phyloP scores from a whole-genome alignment of 2,329 filamentous ascomycete genomes.

The Penicillium sp. region DNA sequence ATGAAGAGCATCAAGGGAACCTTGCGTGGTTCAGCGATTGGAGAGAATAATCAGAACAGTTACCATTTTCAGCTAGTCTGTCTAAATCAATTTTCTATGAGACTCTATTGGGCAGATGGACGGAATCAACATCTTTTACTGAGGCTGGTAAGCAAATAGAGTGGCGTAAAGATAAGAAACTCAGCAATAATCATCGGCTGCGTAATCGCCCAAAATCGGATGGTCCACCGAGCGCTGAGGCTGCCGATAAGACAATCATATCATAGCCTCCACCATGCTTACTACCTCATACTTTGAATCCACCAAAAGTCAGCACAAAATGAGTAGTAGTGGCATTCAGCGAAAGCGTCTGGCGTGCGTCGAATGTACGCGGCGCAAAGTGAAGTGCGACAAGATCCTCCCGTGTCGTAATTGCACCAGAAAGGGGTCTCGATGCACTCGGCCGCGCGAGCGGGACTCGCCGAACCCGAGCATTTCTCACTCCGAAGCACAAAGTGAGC shows the following conservation, averaged over 20 bases:
- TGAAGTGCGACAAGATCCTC: constrained; percentile 47
- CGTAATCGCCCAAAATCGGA: constrained; percentile 6
- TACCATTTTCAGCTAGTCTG: background rate
- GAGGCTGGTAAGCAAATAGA: background rate
- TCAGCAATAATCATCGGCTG: background rate
- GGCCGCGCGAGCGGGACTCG: constrained; percentile 18
- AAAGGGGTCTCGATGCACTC: constrained; percentile 16
- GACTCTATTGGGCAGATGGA: background rate
- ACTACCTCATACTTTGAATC: background rate
- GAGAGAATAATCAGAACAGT: background rate
- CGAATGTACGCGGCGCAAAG: constrained; percentile 35
- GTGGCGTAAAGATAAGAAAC: constrained; percentile 1
- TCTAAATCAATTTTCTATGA: background rate
- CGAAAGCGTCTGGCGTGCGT: constrained; percentile 34
- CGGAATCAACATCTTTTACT: background rate
- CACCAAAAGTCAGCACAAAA: background rate
- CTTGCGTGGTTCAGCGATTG: background rate
- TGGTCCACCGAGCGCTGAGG: constrained; percentile 3
- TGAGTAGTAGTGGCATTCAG: constrained; percentile 17
- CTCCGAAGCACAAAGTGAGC: constrained; percentile 7
- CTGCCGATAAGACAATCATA: constrained; percentile 12
- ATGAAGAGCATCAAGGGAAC: background rate
- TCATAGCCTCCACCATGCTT: background rate
- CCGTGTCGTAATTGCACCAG: constrained; percentile 46
- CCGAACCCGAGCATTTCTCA: constrained; percentile 12